Conservation (phyloP, 331 rosid species). For the Malus hybrid region DNA sequence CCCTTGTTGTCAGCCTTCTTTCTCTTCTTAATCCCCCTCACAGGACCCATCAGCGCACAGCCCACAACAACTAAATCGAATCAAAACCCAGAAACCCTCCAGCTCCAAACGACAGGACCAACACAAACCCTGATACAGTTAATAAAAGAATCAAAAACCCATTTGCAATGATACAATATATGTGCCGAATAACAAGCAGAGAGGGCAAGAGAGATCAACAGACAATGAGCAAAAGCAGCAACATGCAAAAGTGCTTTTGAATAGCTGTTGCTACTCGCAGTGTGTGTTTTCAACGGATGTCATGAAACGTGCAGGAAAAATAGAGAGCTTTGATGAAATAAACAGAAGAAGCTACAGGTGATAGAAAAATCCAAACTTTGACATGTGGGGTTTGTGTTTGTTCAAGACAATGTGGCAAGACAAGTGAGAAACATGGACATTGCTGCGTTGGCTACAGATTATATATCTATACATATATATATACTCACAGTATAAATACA, state of each 20-base stretch:
- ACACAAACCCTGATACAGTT: constrained; percentile 17
- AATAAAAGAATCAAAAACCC: constrained; percentile 22
- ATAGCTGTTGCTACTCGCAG: constrained; percentile 13
- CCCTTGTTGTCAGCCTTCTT: constrained; percentile 53
- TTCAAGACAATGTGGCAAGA: constrained; percentile 38
- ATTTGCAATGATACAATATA: constrained; percentile 16
- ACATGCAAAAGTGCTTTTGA: constrained; percentile 25
- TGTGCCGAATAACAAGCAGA: constrained; percentile 10
- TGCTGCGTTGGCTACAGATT: constrained; percentile 7
- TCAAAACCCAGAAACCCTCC: constrained; percentile 33
- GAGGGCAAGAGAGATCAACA: background rate
- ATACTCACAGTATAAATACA: background rate
- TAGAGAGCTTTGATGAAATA: background rate
- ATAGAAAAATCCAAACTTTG: constrained; percentile 24
- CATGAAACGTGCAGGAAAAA: constrained; percentile 50
- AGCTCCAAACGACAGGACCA: constrained; percentile 28
- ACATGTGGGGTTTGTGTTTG: constrained; percentile 30
- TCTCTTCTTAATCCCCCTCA: constrained; percentile 57
- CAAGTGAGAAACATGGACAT: constrained; percentile 16
- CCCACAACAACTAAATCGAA: constrained; percentile 32
- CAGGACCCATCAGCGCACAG: constrained; percentile 59
- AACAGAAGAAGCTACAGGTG: background rate
- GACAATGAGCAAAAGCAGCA: constrained; percentile 2
- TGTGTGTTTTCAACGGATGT: constrained; percentile 12
- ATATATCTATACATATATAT: background rate